phyloP scores from a whole-genome alignment of 169 alveolate genomes.

The Cryptosporidium bovis region DNA sequence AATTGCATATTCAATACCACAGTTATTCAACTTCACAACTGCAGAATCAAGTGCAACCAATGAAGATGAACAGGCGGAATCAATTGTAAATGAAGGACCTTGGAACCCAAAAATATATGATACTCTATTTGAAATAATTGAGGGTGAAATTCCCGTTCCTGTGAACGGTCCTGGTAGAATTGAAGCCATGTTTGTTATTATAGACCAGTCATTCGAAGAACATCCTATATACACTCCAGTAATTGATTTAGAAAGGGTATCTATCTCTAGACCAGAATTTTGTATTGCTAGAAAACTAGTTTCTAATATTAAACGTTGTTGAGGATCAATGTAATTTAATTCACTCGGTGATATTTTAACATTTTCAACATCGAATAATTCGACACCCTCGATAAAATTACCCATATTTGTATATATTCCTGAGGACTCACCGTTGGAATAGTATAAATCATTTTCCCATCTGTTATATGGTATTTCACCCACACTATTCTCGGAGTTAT shows the following conservation, averaged over 20 bases:
- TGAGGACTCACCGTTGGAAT: neutral
- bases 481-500: neutral
- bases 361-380: slow-evolving; percentile 70
- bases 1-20: slow-evolving; percentile 16
- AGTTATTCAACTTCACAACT: slow-evolving; percentile 28
- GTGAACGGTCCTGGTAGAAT: slow-evolving; percentile 77
- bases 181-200: slow-evolving; percentile 73
- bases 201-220: slow-evolving; percentile 77
- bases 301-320: slow-evolving; percentile 81
- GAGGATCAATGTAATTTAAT: slow-evolving; percentile 81
- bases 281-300: slow-evolving; percentile 25
- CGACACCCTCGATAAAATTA: slow-evolving; percentile 59
- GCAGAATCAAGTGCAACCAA: slow-evolving; percentile 81
- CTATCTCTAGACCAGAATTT: slow-evolving; percentile 17
- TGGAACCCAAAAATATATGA: slow-evolving; percentile 77
- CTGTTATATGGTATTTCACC: slow-evolving; percentile 62
- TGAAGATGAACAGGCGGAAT: slow-evolving; percentile 83
- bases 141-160: slow-evolving; percentile 77
- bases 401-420: slow-evolving; percentile 47
- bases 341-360: slow-evolving; percentile 73
- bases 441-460: slow-evolving; percentile 47
- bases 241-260: neutral
- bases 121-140: slow-evolving; percentile 78
- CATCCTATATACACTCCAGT: slow-evolving; percentile 79
- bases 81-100: slow-evolving; percentile 80